Base-by-base conservation (phyloP, 768 basidiomycete species). In the Amylocystis lapponica region DNA sequence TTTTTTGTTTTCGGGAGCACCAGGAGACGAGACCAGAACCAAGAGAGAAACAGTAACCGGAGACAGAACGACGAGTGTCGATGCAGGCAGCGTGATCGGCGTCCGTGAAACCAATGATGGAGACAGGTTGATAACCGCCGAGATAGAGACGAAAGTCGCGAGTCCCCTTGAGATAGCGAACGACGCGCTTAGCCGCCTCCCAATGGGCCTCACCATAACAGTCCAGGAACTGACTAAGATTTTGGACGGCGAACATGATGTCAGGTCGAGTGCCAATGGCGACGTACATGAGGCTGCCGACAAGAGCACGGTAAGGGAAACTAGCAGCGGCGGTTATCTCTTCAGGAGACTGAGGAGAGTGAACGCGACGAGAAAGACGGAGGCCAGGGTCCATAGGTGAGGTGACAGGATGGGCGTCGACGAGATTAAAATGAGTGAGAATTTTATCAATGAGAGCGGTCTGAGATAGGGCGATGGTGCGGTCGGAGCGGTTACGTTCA, bases 211-310 rank as follows among this genome's bases (percentile, higher is more conserved):
- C 39, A 2, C 40, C 45, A 9, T 49, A 55, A 25, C 50, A 58
- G 12, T 41, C 47, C 6, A 46, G 36, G 39, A 54, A 62, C n/a
- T 55, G 59, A 16, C 50, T 50, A 16, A 63, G 57, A 3, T 50
- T 39, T 7, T 47, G 47, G 9, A 55, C 53, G 19, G 48, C 49
- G 26, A 62, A 53, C 23, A 46, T 34, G 22, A 67, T 61, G 52
- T 67, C 66, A 6, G 64, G 64, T 25, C 59, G 48, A 17, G 61
- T 65, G n/a, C 49, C 54, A 9, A 63, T 37, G 14, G 62, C 56
- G 3, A 57, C 48, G 38, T 61, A 62, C 47, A 59, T 57, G 20
- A 62, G 49, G 2, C 54, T 48, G 12, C 62, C 57, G 25, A 63
- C 46, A 14, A 52, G 40, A 0, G 46, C 50, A 9, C 55, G 51